These are phyloP conservation scores for Thalassiosira livingstoniorum DNA, from an alignment of 352 stramenopile genomes.

Conservation along the genomic window DNA sequence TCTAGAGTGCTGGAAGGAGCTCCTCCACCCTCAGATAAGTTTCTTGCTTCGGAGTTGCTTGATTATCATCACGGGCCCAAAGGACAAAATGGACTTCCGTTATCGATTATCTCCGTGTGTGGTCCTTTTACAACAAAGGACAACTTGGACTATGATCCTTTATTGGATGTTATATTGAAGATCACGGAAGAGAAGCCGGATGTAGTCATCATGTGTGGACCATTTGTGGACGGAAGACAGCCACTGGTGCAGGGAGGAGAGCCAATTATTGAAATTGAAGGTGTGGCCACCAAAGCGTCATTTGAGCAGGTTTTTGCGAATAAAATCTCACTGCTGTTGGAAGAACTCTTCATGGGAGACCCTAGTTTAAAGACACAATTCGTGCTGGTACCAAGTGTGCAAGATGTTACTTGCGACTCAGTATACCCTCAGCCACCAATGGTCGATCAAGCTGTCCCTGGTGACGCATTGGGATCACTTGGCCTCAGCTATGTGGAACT, in stretches of 20 bases:
- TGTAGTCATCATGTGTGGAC: slow-evolving; percentile 94
- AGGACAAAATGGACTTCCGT: slow-evolving; percentile 51
- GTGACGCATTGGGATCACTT: slow-evolving; percentile 59
- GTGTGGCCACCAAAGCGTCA: slow-evolving; percentile 52
- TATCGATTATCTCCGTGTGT: slow-evolving; percentile 89
- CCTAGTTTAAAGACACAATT: slow-evolving; percentile 85
- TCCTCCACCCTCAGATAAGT: slow-evolving; percentile 43
- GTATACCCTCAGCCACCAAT: slow-evolving; percentile 95
- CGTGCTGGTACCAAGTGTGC: slow-evolving; percentile 94
- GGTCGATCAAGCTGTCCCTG: slow-evolving; percentile 64
- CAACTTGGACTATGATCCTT: slow-evolving; percentile 94
- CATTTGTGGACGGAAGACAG: slow-evolving; percentile 96
- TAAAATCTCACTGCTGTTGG: slow-evolving; percentile 76
- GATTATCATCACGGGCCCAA: slow-evolving; percentile 42
- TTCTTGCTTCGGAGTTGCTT: slow-evolving; percentile 60
- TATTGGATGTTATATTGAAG: slow-evolving; percentile 92
- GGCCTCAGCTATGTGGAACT: slow-evolving; percentile 65
- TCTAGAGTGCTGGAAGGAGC: slow-evolving; percentile 80
- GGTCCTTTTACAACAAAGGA: slow-evolving; percentile 95
- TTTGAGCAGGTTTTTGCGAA: slow-evolving; percentile 85
- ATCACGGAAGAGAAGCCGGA: slow-evolving; percentile 90
- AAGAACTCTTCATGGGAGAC: slow-evolving; percentile 76
- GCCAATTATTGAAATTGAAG: slow-evolving; percentile 63
- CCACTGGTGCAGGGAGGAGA: slow-evolving; percentile 89
- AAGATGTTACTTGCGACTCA: slow-evolving; percentile 94